Percentiles rank a stretch among this genome's conserved stretches.
phyloP scores from a whole-genome alignment of 2,329 filamentous ascomycete genomes.

The Phialemoniopsis sp. region DNA sequence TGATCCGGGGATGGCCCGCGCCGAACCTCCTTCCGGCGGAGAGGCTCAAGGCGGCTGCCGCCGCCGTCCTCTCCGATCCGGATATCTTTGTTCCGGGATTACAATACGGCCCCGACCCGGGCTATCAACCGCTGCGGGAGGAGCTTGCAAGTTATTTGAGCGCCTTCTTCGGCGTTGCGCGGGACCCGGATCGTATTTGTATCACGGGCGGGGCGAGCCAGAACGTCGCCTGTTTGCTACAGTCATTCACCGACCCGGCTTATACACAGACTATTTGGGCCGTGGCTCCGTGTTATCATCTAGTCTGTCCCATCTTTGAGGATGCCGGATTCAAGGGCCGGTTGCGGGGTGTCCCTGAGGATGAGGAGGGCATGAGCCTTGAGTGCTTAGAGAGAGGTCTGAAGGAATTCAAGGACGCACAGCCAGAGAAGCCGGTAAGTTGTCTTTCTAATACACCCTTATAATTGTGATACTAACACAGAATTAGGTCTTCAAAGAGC shows the following conservation, averaged over 20 bases:
- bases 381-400: slow-evolving; percentile 50
- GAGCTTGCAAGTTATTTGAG: slow-evolving; percentile 69
- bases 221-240: slow-evolving; percentile 71
- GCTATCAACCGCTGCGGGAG: slow-evolving; percentile 65
- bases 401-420: slow-evolving; percentile 17
- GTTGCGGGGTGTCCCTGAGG: slow-evolving; percentile 69
- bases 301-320: slow-evolving; percentile 81
- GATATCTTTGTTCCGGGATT: slow-evolving; percentile 59
- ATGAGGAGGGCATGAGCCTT: slow-evolving; percentile 72
- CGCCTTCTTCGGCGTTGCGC: slow-evolving; percentile 45
- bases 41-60: slow-evolving; percentile 57
- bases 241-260: slow-evolving; percentile 74
- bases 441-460: not conserved
- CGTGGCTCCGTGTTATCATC: slow-evolving; percentile 76
- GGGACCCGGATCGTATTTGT: slow-evolving; percentile 59
- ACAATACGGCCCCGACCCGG: slow-evolving; percentile 75
- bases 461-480: slow-evolving; percentile 5
- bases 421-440: not conserved
- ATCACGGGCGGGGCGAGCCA: slow-evolving; percentile 85
- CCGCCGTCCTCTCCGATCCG: slow-evolving; percentile 57
- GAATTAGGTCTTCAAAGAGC: slow-evolving; percentile 45
- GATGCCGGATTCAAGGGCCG: slow-evolving; percentile 70
- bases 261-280: slow-evolving; percentile 77
- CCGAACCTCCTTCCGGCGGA: slow-evolving; percentile 59
- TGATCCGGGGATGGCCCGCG: slow-evolving; percentile 66